These are phyloP conservation scores for Monilinia fructigena DNA, from an alignment of 2,329 filamentous ascomycete genomes.

Conservation along the genomic window DNA sequence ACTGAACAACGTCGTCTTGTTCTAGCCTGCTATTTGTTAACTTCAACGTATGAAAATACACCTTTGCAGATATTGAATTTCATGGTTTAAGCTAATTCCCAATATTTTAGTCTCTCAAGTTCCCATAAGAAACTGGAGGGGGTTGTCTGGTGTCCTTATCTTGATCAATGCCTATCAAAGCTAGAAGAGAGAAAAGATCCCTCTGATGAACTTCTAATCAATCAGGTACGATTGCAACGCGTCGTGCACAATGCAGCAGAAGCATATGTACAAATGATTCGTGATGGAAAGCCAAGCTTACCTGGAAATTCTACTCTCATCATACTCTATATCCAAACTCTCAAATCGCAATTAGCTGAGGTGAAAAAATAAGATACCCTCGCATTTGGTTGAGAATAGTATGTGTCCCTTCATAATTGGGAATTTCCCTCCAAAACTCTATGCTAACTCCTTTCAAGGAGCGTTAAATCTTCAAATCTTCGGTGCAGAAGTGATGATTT, in stretches of 20 bases:
- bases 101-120: constrained; percentile 9
- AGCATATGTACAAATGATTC: constrained; percentile 13
- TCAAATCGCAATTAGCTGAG: constrained; percentile 5
- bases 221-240: constrained; percentile 5
- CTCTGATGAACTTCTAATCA: constrained; percentile 7
- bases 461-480: constrained; percentile 10
- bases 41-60: constrained; percentile 2
- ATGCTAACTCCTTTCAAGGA: constrained; percentile 3
- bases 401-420: neutral
- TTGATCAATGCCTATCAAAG: constrained; percentile 12
- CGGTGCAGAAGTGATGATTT: constrained; percentile 8
- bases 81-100: neutral
- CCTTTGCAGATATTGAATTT: neutral
- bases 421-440: neutral
- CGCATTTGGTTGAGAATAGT: neutral
- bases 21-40: constrained; percentile 11
- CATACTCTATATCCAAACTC: constrained; percentile 15
- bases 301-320: neutral
- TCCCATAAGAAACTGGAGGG: constrained; percentile 11
- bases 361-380: constrained; percentile 8
- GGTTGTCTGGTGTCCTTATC: constrained; percentile 17
- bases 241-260: neutral
- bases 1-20: constrained; percentile 11
- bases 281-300: constrained; percentile 6
- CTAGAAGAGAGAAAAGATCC: constrained; percentile 3